Percentiles rank a stretch among this genome's conserved stretches.
These are phyloP conservation scores for Microstegium vimineum DNA, from an alignment of 176 grass and related monocot genomes.

Conservation along the genomic window DNA sequence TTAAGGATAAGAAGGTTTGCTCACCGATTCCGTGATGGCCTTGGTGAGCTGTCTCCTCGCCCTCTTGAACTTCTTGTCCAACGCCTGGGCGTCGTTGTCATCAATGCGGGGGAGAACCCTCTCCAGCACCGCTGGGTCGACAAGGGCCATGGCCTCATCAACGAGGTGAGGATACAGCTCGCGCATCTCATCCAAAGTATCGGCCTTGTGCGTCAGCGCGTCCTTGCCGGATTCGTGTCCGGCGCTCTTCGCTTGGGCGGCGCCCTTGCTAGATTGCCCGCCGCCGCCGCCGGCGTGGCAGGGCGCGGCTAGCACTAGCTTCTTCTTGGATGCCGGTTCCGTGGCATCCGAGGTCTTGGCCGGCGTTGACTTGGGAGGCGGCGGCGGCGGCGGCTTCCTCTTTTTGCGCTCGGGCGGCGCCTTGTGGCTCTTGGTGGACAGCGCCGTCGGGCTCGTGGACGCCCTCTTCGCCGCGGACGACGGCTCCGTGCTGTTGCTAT, in stretches of 20 bases:
- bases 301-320: slow-evolving; percentile 14
- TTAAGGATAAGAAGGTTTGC: neutral
- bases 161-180: slow-evolving; percentile 10
- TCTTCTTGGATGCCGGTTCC: slow-evolving; percentile 19
- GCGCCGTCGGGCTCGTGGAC: neutral
- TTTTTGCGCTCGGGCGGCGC: neutral
- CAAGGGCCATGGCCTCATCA: slow-evolving; percentile 7
- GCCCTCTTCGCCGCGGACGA: neutral
- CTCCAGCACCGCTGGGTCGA: neutral
- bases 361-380: neutral
- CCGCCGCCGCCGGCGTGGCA: neutral
- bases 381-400: neutral
- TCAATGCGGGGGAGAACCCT: slow-evolving; percentile 14
- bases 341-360: neutral
- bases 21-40: slow-evolving; percentile 20
- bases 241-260: neutral
- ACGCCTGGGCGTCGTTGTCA: neutral
- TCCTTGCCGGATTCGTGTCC: neutral
- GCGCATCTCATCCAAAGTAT: neutral
- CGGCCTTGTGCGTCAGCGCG: neutral
- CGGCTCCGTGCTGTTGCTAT: neutral
- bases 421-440: neutral
- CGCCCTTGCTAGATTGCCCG: neutral
- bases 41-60: slow-evolving; percentile 14
- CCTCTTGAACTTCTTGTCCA: slow-evolving; percentile 37